Evolutionary conservation across 495 filamentous ascomycete genomes (phyloP), one percentile per base, ranked within the genome.

Genomic region (Penicillium tannophilum): DNA sequence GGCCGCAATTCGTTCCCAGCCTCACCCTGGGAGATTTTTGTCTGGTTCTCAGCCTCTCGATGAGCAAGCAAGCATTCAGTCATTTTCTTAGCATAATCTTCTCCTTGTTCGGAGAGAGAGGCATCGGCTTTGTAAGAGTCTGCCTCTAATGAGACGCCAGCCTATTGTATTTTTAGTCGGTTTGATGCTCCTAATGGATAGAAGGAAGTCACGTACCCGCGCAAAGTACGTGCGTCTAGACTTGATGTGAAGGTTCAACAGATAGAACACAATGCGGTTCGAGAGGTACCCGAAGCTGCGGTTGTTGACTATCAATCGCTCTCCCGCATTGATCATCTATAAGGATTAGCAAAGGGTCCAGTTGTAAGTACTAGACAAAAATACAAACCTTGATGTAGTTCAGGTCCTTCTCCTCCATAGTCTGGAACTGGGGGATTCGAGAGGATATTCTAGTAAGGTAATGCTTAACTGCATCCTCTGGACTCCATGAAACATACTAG

Each of bases 261-360:
- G 82, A 70, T 97, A 99, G 73, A 98, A 98, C 42, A 99, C 93
- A 55, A 99, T 98, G 43, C 94, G 84, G 68, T 98, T 90, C 17
- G 91, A 93, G 33, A 99, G 83, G 70, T 98, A 99, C 30, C 91
- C 92, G 72, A 98, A 98, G 65, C 86, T 90, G 67, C 92, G 89
- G 62, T 97, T 97, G 78, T 98, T 99, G 64, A 97, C 90, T 56
- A 90, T 87, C 55, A 98, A 84, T 47, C 87, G 79, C 71, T 95
- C 87, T n/a, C 95, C 95, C 8, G 95, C 95, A 66, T 99, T 98
- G 63, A 96, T 95, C 92, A 99, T 96, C 84, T 86, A 28, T n/a
- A 19, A 33, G 42, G 46, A 46, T 60, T 30, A 59, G 56, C 33
- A 60, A 20, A 10, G 46, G 12, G 2, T 19, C 1, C n/a, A 1